Conservation (phyloP, 2,329 filamentous ascomycete species). For the Hypoxylon rubiginosum region DNA sequence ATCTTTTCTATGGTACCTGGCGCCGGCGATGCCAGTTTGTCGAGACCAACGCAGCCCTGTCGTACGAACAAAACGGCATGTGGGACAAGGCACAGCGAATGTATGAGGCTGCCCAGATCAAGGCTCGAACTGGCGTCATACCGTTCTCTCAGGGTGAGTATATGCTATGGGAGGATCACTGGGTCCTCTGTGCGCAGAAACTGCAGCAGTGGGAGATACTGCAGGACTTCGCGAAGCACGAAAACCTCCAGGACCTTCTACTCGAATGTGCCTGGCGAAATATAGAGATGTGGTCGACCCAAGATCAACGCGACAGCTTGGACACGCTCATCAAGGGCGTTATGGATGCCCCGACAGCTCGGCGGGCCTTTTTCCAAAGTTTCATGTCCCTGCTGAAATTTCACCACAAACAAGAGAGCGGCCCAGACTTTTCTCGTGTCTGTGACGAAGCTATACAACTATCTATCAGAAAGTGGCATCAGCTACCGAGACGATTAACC, state of each 20-base stretch:
- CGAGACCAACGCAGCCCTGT: constrained; percentile 96
- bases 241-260: constrained; percentile 96
- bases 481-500: constrained; percentile 92
- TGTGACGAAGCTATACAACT: constrained; percentile 98
- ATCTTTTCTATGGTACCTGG: constrained; percentile 98
- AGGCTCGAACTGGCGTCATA: constrained; percentile 94
- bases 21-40: constrained; percentile 94
- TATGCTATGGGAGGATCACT: constrained; percentile 99
- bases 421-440: constrained; percentile 85
- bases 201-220: constrained; percentile 99
- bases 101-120: constrained; percentile 97
- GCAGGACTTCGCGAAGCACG: constrained; percentile 97
- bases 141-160: constrained; percentile 98
- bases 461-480: constrained; percentile 98
- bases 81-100: constrained; percentile 99
- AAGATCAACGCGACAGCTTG: constrained; percentile 87
- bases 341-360: constrained; percentile 95
- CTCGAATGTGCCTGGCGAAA: constrained; percentile 96
- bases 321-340: constrained; percentile 96
- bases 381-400: constrained; percentile 98
- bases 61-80: constrained; percentile 98
- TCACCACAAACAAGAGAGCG: constrained; percentile 86
- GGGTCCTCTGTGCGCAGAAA: constrained; percentile 97
- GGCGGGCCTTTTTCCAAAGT: constrained; percentile 96
- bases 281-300: constrained; percentile 92